Base-by-base conservation (phyloP, 75 land plant genomes). In the Sequoia sempervirens region DNA sequence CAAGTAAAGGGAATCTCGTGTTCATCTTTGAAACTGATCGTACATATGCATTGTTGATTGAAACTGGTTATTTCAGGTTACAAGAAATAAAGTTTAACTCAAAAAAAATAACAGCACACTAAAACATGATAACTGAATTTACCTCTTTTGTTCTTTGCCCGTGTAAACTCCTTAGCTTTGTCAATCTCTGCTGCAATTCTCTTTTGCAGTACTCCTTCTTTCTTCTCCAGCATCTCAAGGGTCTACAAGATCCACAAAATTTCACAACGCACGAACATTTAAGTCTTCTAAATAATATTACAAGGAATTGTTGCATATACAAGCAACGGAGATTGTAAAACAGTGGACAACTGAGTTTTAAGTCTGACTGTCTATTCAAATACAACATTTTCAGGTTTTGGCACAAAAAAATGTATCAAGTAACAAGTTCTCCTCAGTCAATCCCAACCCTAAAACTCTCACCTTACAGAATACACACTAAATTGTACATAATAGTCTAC, bases 221-320 rank as follows among this genome's bases (percentile, higher is more conserved):
- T 93, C 79, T 95, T 95, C 90, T 93, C 97, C 38, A 95, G 88
- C 95, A 95, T 92, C 84, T 93, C 95, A 79, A 95, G 90, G 30
- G 97, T 93, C 97, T 95, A 86, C 72, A 84, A 40, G 30, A n/a
- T 40, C 15, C 38, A 88, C n/a, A 74, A 40, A 64, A 52, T 68
- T 68, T 30, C 1, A 13, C 12, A 32, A 32, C 12, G 15, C 36
- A 70, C 13, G 36, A 70, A 32, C 3, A 70, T 70, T 4, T 70
- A 13, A 70, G 26, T 70, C 37, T 70, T 70, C 15, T 70, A 11
- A 61, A 70, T 32, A 61, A 32, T 32, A 28, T 14, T 70, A 70
- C 3, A 70, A 28, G 32, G 2, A 11, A 11, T 30, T 32, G 15
- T 32, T 28, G 13, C 37, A 70, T 30, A 11, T 7, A 28, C 32